Conservation (phyloP, 345 rosid species). For the Aegle marmelos region DNA sequence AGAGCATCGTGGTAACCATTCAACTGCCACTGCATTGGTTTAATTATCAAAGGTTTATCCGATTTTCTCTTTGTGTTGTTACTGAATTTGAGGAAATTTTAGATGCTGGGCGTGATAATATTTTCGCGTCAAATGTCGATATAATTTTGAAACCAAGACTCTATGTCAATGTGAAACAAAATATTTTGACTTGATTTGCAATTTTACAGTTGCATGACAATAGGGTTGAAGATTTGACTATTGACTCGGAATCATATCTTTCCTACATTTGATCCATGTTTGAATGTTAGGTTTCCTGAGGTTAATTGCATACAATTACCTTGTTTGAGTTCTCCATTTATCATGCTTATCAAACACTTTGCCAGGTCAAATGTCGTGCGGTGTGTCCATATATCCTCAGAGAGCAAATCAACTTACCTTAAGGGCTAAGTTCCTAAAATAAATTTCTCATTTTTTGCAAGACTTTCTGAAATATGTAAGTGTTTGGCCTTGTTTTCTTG, state of each 20-base stretch:
- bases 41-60: constrained; percentile 22
- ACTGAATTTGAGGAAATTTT: constrained; percentile 17
- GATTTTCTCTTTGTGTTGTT: constrained; percentile 27
- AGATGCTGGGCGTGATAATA: not conserved
- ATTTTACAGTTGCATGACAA: not conserved
- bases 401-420: not conserved
- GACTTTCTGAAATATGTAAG: too few relatives aligned
- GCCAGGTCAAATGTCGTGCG: constrained; percentile 27
- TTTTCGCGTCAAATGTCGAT: not conserved
- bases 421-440: too few relatives aligned
- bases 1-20: constrained; percentile 25
- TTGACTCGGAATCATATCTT: not conserved
- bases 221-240: not conserved
- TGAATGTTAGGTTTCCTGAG: not conserved
- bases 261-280: not conserved
- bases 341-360: not conserved
- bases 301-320: not conserved
- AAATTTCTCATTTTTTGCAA: too few relatives aligned
- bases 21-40: constrained; percentile 22
- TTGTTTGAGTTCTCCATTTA: not conserved
- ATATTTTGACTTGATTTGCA: too few relatives aligned
- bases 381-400: constrained; percentile 6
- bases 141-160: not conserved
- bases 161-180: not conserved
- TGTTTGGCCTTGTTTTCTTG: too few relatives aligned